Percentiles rank a stretch among this genome's conserved stretches.
Conservation (phyloP, 257 asterid genomes). For the Plectranthus barbatus region DNA sequence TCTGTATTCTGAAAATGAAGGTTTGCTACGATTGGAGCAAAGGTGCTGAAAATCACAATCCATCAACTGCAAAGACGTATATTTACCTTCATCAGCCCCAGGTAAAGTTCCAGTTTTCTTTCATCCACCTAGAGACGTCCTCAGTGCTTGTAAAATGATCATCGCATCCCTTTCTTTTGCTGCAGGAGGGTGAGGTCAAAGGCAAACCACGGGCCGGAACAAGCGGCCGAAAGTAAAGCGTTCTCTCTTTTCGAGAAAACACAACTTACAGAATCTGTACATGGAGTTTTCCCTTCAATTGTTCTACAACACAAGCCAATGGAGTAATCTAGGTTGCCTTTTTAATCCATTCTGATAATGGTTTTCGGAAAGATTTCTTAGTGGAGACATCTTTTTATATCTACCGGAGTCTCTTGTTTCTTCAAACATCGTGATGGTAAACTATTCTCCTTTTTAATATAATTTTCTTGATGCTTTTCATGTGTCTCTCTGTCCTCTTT, state of each 20-base stretch:
- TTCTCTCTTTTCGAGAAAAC: neutral
- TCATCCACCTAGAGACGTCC: neutral
- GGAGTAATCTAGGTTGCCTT: too few relatives aligned
- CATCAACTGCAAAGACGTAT: conserved; percentile 63
- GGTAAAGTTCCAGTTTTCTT: conserved; percentile 28
- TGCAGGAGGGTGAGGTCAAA: conserved; percentile 85
- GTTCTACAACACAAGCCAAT: too few relatives aligned
- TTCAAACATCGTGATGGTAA: too few relatives aligned
- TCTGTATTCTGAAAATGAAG: conserved; percentile 23
- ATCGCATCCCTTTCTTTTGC: neutral
- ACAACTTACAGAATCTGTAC: conserved; percentile 6
- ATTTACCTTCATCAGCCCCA: conserved; percentile 74
- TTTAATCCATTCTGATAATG: too few relatives aligned
- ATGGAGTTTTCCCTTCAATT: neutral
- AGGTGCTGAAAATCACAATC: conserved; percentile 98
- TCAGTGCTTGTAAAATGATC: neutral
- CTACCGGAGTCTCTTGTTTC: too few relatives aligned
- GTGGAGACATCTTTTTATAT: too few relatives aligned
- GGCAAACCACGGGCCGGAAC: conserved; percentile 56
- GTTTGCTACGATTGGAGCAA: conserved; percentile 98
- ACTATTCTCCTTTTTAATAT: too few relatives aligned
- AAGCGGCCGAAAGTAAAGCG: conserved; percentile 50
- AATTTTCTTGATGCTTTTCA: too few relatives aligned
- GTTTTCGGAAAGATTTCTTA: too few relatives aligned
- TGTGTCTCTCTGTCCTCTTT: too few relatives aligned